These are phyloP conservation scores for Phytophthora syringae DNA, from an alignment of 352 stramenopile species.

Conservation along the genomic window DNA sequence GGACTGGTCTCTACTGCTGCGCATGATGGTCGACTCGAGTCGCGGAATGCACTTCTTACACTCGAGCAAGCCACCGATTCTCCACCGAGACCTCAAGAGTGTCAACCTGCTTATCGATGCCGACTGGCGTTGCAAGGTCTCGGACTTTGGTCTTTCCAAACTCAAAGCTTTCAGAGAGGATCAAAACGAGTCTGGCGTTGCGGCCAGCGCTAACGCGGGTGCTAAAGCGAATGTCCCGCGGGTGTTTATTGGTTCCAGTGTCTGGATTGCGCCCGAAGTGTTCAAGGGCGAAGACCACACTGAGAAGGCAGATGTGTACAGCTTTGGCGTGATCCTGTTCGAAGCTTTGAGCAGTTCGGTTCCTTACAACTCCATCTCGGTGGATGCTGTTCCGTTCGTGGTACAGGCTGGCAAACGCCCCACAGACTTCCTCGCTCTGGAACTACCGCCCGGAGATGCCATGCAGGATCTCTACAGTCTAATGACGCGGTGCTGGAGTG, in stretches of 20 bases:
- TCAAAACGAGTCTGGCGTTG: constrained; percentile 42
- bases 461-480: constrained; percentile 74
- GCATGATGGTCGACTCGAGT: constrained; percentile 89
- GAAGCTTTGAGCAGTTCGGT: constrained; percentile 68
- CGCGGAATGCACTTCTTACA: constrained; percentile 93
- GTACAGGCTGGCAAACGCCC: constrained; percentile 80
- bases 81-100: constrained; percentile 92
- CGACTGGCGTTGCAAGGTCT: constrained; percentile 91
- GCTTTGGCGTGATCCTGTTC: constrained; percentile 86
- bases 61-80: constrained; percentile 85
- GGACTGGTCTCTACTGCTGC: constrained; percentile 86
- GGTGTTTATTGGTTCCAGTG: constrained; percentile 83
- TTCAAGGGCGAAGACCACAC: constrained; percentile 89
- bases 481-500: constrained; percentile 84
- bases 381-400: constrained; percentile 84
- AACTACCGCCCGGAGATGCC: constrained; percentile 49
- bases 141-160: constrained; percentile 89
- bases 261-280: constrained; percentile 92
- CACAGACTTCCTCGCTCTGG: constrained; percentile 74
- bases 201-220: constrained; percentile 1
- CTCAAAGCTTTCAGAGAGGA: constrained; percentile 82
- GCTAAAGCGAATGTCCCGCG: constrained; percentile 34
- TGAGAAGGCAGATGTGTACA: constrained; percentile 91
- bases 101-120: constrained; percentile 91
- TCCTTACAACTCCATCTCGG: constrained; percentile 80